A percentile compares a stretch with the other conserved stretches of the same genome.
Evolutionary conservation across 495 filamentous ascomycete genomes (phyloP).

Genomic region (Cercophora newfieldiana): DNA sequence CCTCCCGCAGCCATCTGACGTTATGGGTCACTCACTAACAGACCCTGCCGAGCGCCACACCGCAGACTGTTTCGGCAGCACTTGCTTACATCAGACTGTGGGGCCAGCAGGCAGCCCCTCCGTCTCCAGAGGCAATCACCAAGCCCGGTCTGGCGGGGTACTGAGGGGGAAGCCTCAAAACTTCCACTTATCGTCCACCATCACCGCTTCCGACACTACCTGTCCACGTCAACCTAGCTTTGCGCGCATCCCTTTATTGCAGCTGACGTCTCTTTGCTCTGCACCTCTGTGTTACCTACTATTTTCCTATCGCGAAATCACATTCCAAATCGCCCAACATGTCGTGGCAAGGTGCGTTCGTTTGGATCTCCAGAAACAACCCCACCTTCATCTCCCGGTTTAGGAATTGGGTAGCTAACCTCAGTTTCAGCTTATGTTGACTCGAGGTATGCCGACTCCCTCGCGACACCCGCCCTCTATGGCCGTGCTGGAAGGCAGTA

Average conservation of each 20-base stretch:
- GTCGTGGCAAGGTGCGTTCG: conserved; percentile 58
- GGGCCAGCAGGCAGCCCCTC: not conserved
- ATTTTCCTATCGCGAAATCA: conserved; percentile 5
- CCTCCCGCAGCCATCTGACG: conserved; percentile 4
- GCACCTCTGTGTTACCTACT: not conserved
- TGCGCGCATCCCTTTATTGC: not conserved
- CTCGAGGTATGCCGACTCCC: conserved; percentile 40
- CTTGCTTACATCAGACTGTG: conserved; percentile 7
- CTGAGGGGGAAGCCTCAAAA: conserved; percentile 11
- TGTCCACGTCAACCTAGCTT: conserved; percentile 5
- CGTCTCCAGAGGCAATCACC: not conserved
- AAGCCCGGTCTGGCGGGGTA: conserved; percentile 9
- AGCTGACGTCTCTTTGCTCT: not conserved
- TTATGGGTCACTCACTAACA: not conserved
- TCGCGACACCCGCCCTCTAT: not conserved
- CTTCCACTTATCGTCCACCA: conserved; percentile 21
- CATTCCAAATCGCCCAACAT: conserved; percentile 41
- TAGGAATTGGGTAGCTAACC: conserved; percentile 39
- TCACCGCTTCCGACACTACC: conserved; percentile 13
- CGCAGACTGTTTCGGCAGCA: not conserved
- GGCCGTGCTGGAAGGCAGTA: not conserved
- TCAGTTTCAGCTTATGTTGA: conserved; percentile 49
- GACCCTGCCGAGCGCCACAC: not conserved
- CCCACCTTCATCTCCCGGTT: conserved; percentile 35
- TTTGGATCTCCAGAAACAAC: conserved; percentile 20